Evolutionary conservation across 768 basidiomycete species (phyloP), one percentile per base, ranked within the genome.

Genomic region (Tulasnella sp.): DNA sequence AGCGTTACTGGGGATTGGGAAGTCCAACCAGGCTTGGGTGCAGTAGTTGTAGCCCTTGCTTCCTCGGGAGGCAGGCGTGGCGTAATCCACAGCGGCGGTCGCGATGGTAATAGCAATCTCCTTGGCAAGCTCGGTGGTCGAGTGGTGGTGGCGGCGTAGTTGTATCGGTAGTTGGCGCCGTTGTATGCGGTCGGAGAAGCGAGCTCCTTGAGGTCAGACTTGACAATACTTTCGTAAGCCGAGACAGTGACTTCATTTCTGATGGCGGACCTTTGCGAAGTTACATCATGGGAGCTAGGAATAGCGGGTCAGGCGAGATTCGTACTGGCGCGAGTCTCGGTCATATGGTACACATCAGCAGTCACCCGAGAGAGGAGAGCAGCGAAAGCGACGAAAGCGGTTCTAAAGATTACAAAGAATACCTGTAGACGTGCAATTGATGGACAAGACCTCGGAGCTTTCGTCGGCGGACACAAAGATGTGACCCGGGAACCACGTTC

Each of bases 401-500:
- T n/a, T n/a, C n/a, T n/a, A n/a, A n/a, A n/a, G n/a, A n/a, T n/a
- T n/a, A n/a, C n/a, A n/a, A 22, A 80, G 71, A 17, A 80, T 34
- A 42, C 76, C 78, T 0, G 67, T 42, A 9, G 93, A 93, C 0
- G 97, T 99, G 25, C 97, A 97, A 81, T 99, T 98, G 83, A 98
- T 86, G 34, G 94, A 88, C 74, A 99, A 85, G 39, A 97, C 85
- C 25, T 97, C 93, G 0, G 94, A 97, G 17, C 89, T 89, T 79
- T 96, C 94, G 82, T 93, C 91, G 0, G 86, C 85, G n/a, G 78
- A 88, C 25, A 91, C 92, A 79, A 97, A 97, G 34, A 99, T 84
- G 80, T 99, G 96, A 0, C 97, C 97, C 54, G 97, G 88, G 77
- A 98, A 88, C 0, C 88, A 0, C 92, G 91, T 79, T 92, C 89